Conservation (phyloP, 176 grass and related monocot species). For the Oryza glaberrima region DNA sequence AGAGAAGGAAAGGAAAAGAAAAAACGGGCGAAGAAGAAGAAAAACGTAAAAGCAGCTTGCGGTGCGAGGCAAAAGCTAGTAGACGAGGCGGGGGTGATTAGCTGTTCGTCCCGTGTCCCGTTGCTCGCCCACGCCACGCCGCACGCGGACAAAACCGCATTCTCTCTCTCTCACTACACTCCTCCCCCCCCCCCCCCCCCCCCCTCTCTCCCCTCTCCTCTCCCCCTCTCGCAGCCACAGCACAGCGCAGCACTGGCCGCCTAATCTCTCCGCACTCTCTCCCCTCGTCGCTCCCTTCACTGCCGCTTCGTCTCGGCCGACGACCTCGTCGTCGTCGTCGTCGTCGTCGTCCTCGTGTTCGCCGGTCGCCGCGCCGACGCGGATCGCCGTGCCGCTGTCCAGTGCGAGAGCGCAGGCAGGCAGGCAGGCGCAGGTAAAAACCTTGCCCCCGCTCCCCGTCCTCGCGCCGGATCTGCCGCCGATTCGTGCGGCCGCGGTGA, state of each 20-base stretch:
- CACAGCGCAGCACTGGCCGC: constrained; percentile 10
- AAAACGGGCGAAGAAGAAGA: not conserved
- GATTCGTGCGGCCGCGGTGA: constrained; percentile 24
- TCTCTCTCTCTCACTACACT: constrained; percentile 20
- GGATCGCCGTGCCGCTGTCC: constrained; percentile 37
- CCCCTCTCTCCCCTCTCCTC: not conserved
- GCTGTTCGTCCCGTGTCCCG: constrained; percentile 43
- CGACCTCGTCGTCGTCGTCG: not conserved
- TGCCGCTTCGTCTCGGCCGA: constrained; percentile 3
- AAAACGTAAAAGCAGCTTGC: not conserved
- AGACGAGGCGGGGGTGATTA: constrained; percentile 28
- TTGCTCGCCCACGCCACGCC: constrained; percentile 1
- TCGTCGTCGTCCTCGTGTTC: not conserved
- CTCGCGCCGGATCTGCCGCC: constrained; percentile 44
- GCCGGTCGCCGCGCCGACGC: not conserved
- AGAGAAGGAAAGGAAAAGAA: no score
- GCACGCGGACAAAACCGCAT: constrained; percentile 53
- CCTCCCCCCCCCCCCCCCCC: not conserved
- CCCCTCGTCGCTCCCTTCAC: not conserved
- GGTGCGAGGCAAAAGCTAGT: not conserved
- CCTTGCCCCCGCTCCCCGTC: not conserved
- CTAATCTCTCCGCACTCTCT: constrained; percentile 40
- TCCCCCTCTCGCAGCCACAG: constrained; percentile 2
- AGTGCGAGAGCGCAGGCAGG: not conserved
- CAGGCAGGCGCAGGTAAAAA: constrained; percentile 32